Conservation (phyloP, 2,329 filamentous ascomycete species). For the Sporothrix humicola region DNA sequence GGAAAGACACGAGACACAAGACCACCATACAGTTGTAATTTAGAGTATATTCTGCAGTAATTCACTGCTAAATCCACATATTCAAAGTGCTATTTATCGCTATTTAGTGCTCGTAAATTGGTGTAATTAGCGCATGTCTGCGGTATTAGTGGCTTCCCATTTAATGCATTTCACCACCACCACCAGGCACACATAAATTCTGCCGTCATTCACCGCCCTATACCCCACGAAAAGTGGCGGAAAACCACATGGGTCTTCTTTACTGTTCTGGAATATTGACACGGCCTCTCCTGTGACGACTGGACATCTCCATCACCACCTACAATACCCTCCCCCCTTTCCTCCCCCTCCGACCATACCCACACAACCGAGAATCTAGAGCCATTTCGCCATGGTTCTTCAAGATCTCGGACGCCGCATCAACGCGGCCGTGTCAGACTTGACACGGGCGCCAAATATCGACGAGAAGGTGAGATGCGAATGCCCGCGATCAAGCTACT, state of each 20-base stretch:
- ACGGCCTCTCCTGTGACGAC: conserved; percentile 11
- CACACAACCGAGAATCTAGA: conserved; percentile 8
- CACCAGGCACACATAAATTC: conserved; percentile 18
- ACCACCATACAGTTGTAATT: conserved; percentile 16
- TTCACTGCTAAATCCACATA: neutral
- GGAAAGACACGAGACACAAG: conserved; percentile 21
- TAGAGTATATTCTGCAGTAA: conserved; percentile 7
- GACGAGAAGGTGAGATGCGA: conserved; percentile 80
- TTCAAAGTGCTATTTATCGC: no score
- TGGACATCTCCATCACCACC: neutral
- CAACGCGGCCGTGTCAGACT: conserved; percentile 91
- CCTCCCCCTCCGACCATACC: neutral
- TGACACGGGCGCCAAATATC: conserved; percentile 88
- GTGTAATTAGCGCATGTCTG: neutral
- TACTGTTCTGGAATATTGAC: conserved; percentile 20
- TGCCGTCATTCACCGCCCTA: conserved; percentile 34
- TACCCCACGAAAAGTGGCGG: conserved; percentile 33
- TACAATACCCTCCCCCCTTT: neutral
- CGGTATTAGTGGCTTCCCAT: no score
- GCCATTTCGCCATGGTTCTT: conserved; percentile 76
- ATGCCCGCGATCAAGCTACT: neutral
- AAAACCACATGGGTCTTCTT: conserved; percentile 31
- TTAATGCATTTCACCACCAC: no score
- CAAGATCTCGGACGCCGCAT: conserved; percentile 99
- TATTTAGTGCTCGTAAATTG: neutral